Conservation (phyloP, 805 yeast species). For the Metschnikowia bowlesiae region DNA sequence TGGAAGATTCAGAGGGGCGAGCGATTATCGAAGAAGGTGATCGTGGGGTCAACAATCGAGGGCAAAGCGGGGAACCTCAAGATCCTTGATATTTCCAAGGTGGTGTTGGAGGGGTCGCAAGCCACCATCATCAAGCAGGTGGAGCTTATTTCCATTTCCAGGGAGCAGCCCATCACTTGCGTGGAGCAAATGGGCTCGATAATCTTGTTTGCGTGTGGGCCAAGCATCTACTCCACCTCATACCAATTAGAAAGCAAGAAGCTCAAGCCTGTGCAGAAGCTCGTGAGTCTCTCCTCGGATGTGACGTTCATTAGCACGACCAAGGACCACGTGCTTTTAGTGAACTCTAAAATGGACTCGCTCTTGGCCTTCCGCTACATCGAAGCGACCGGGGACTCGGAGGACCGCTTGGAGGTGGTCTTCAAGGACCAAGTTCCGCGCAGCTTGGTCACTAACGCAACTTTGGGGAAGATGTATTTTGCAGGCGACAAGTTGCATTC, state of each 20-base stretch:
- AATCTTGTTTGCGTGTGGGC: constrained; percentile 32
- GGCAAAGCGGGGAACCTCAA: constrained; percentile 28
- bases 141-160: constrained; percentile 31
- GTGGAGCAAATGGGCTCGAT: constrained; percentile 30
- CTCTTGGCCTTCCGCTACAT: constrained; percentile 24
- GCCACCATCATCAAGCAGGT: constrained; percentile 18
- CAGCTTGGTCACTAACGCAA: constrained; percentile 28
- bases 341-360: constrained; percentile 35
- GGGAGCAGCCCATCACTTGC: constrained; percentile 29
- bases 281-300: constrained; percentile 29
- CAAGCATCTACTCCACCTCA: constrained; percentile 27
- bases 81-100: constrained; percentile 29
- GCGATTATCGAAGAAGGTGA: constrained; percentile 31
- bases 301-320: constrained; percentile 24
- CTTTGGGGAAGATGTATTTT: constrained; percentile 19
- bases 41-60: constrained; percentile 24
- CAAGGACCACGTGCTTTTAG: constrained; percentile 16
- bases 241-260: constrained; percentile 31
- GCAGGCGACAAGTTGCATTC: constrained; percentile 37
- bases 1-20: constrained; percentile 34
- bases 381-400: not conserved
- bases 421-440: constrained; percentile 34
- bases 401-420: constrained; percentile 7
- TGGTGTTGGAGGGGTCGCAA: constrained; percentile 12
- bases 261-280: constrained; percentile 23